Base-by-base conservation (phyloP, 1,139 yeast species). In the Protomyces pachydermus region DNA sequence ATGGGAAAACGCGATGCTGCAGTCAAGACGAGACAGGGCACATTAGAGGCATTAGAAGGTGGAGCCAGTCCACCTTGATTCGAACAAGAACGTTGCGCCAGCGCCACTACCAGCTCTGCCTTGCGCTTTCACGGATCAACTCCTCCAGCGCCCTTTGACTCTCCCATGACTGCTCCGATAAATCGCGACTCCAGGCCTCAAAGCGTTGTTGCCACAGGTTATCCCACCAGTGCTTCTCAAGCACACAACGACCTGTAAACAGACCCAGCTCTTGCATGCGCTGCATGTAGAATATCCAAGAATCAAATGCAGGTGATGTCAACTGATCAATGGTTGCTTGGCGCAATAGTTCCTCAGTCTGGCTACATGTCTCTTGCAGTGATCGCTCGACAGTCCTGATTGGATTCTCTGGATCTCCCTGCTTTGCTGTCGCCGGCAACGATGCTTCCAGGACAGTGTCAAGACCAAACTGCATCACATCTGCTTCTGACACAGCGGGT, bases 1-100 rank as follows among this genome's bases (percentile, higher is more conserved):
- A 58, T 58, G 62, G 20, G 54, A 12, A 58, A 58, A 38, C 28
- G 62, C 53, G 53, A 55, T 3, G 37, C 62, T 4, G 62, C 62
- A 2, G 38, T 37, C 35, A n/a, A 25, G 34, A 58, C 62, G 5
- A n/a, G 18, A 37, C 51, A 51, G 18, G 56, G 56, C 39, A 58
- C 62, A 32, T 48, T 58, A n/a, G 56, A 32, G 39, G 56, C 62
- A 32, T 48, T 58, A n/a, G 56, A 32, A 52, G 56, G 35, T 6
- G 56, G 56, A 8, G 52, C 53, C 8, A 14, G 28, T n/a, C 61
- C 61, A 10, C 42, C 14, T 5, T n/a, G 9, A 37, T 3, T 9
- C 5, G 5, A 4, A 6, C 4, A 37, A 14, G 16, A 37, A 35
- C 39, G 14, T 37, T 37, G 42, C 32, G 32, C 32, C 8, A 28